phyloP scores from a whole-genome alignment of 768 basidiomycete genomes.

The Dioszegia hungarica region DNA sequence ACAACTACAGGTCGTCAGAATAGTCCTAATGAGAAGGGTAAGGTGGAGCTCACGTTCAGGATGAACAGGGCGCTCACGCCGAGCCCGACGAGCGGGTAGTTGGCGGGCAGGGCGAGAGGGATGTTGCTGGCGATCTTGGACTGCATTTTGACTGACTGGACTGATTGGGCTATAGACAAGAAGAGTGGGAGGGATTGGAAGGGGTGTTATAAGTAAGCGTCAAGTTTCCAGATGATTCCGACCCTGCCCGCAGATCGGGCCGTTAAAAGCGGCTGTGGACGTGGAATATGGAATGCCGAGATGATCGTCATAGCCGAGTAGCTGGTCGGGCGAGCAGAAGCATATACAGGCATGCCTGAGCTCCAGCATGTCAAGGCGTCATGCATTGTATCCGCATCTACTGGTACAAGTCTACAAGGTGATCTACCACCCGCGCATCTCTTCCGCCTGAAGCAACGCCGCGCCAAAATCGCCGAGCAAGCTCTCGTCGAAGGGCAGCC shows the following conservation, averaged over 20 bases:
- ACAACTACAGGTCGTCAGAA: constrained; percentile 13
- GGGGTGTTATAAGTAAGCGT: too few species aligned
- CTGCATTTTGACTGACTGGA: background rate
- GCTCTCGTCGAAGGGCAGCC: constrained; percentile 23
- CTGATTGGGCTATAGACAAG: too few species aligned
- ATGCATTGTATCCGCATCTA: background rate
- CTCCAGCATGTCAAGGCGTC: too few species aligned
- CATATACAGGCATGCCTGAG: background rate
- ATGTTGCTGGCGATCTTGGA: constrained; percentile 1
- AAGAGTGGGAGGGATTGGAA: too few species aligned
- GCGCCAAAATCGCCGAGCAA: constrained; percentile 28
- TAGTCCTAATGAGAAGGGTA: background rate
- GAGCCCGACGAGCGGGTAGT: constrained; percentile 34
- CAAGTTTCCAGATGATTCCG: too few species aligned
- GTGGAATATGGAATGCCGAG: too few species aligned
- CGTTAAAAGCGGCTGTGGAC: too few species aligned
- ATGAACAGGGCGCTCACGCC: constrained; percentile 17
- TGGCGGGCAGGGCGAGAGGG: constrained; percentile 15
- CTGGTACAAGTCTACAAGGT: background rate
- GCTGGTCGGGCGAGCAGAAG: too few species aligned
- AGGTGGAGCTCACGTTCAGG: constrained; percentile 22
- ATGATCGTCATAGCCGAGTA: too few species aligned
- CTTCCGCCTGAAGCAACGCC: constrained; percentile 31
- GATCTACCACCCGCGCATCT: constrained; percentile 10
- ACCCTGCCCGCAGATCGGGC: too few species aligned